A percentile compares a stretch with the other conserved stretches of the same genome.
Conservation (phyloP, 495 filamentous ascomycete genomes). For the Viridothelium virens region DNA sequence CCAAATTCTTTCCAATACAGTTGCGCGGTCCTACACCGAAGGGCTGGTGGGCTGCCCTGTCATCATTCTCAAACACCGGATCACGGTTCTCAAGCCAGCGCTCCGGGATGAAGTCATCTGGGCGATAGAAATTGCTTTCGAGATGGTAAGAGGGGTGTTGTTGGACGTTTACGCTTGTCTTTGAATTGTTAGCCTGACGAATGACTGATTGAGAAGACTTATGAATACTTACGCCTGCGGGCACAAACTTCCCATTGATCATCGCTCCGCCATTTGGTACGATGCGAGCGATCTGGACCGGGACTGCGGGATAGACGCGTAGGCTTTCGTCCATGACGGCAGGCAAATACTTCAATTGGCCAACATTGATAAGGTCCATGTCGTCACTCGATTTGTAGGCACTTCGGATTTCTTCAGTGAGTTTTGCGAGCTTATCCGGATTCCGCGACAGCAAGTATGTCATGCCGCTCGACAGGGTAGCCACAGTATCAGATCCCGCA, state of each 20-base stretch:
- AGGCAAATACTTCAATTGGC: slow-evolving; percentile 45
- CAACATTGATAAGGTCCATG: slow-evolving; percentile 41
- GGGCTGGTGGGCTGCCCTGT: slow-evolving; percentile 10
- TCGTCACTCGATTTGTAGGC: slow-evolving; percentile 44
- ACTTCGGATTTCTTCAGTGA: slow-evolving; percentile 46
- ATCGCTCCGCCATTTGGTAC: slow-evolving; percentile 34
- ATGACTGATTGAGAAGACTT: no score
- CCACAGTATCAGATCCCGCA: slow-evolving; percentile 19
- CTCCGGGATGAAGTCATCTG: slow-evolving; percentile 13
- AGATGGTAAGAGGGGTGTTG: slow-evolving; percentile 44
- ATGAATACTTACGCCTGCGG: slow-evolving; percentile 28
- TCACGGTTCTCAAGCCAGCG: slow-evolving; percentile 4
- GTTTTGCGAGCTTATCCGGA: slow-evolving; percentile 31
- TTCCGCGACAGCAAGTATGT: slow-evolving; percentile 37
- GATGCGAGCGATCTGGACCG: slow-evolving; percentile 42
- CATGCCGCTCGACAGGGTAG: slow-evolving; percentile 22
- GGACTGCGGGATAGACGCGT: slow-evolving; percentile 50
- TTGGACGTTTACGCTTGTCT: slow-evolving; percentile 28
- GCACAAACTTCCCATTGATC: slow-evolving; percentile 42
- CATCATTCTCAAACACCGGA: slow-evolving; percentile 3
- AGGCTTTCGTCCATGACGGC: slow-evolving; percentile 54
- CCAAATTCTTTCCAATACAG: slow-evolving; percentile 19
- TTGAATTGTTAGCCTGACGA: not conserved
- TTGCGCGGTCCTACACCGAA: slow-evolving; percentile 14
- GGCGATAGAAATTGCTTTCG: slow-evolving; percentile 37